A percentile compares a stretch with the other conserved stretches of the same genome.
phyloP scores from a whole-genome alignment of 2,329 filamentous ascomycete species.

The Chrysoporthe cubensis region DNA sequence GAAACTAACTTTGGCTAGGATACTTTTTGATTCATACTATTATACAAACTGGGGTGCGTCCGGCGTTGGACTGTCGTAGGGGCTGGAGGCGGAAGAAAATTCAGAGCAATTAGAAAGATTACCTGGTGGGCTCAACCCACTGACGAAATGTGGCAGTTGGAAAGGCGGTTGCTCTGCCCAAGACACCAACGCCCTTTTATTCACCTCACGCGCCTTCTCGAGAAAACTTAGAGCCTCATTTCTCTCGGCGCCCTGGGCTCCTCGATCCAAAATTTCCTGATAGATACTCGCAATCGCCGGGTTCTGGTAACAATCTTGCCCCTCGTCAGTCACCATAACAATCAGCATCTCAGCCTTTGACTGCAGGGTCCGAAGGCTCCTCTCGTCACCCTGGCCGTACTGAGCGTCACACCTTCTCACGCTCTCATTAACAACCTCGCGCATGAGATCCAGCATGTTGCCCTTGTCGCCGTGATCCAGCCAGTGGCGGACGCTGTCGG shows the following conservation, averaged over 20 bases:
- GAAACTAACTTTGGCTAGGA: neutral
- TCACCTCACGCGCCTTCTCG: neutral
- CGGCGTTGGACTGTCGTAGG: neutral
- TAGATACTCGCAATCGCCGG: neutral
- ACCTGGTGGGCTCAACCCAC: neutral
- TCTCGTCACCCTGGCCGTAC: constrained; percentile 1
- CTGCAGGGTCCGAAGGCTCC: neutral
- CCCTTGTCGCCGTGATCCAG: constrained; percentile 9
- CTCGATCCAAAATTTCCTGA: constrained; percentile 3
- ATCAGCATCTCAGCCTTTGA: constrained; percentile 12
- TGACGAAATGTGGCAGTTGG: neutral
- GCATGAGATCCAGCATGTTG: constrained; percentile 13
- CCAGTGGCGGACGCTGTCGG: constrained; percentile 1
- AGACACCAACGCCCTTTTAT: neutral
- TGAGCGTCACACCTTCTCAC: neutral
- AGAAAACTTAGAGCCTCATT: constrained; percentile 3
- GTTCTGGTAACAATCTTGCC: neutral
- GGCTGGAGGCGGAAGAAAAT: neutral
- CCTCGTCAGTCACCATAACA: neutral
- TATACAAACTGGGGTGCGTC: neutral
- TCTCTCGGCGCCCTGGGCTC: neutral
- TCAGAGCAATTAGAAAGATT: neutral
- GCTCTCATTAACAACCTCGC: neutral
- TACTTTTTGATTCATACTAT: neutral
- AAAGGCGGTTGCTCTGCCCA: neutral